phyloP scores from a whole-genome alignment of 2,329 filamentous ascomycete species.

The Aspergillus ibericus region DNA sequence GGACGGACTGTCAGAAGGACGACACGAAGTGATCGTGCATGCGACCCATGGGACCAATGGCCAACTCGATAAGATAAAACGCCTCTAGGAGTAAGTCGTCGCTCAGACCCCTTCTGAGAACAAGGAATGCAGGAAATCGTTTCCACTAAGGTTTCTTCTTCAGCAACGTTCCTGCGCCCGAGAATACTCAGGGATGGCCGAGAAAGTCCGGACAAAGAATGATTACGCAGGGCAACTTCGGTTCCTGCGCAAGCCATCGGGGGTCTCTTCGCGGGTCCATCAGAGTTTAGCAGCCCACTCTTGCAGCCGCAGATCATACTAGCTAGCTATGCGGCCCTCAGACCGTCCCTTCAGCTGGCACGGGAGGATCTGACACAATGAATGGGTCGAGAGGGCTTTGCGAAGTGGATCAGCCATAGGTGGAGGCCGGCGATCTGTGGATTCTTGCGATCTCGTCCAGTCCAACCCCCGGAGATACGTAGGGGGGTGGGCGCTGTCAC shows the following conservation, averaged over 20 bases:
- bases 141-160: slow-evolving; percentile 6
- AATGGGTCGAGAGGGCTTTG: neutral
- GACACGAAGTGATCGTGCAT: neutral
- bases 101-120: neutral
- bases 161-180: slow-evolving; percentile 7
- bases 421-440: slow-evolving; percentile 1
- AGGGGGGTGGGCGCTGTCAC: neutral
- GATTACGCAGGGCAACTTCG: slow-evolving; percentile 7
- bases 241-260: slow-evolving; percentile 28
- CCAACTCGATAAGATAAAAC: neutral
- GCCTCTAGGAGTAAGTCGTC: neutral
- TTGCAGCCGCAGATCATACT: slow-evolving; percentile 18
- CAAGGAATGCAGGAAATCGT: slow-evolving; percentile 5
- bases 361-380: neutral
- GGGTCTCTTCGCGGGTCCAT: neutral
- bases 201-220: slow-evolving; percentile 14
- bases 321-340: neutral
- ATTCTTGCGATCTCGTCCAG: slow-evolving; percentile 1
- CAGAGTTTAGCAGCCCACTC: slow-evolving; percentile 12
- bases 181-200: neutral
- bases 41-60: neutral
- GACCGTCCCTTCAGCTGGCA: neutral
- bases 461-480: slow-evolving; percentile 7
- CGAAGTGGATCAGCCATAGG: neutral
- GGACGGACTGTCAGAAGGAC: neutral